Percentiles rank a stretch among this genome's conserved stretches.
These are phyloP conservation scores for Cardamine occulta DNA, from an alignment of 345 rosid species.

Conservation along the genomic window DNA sequence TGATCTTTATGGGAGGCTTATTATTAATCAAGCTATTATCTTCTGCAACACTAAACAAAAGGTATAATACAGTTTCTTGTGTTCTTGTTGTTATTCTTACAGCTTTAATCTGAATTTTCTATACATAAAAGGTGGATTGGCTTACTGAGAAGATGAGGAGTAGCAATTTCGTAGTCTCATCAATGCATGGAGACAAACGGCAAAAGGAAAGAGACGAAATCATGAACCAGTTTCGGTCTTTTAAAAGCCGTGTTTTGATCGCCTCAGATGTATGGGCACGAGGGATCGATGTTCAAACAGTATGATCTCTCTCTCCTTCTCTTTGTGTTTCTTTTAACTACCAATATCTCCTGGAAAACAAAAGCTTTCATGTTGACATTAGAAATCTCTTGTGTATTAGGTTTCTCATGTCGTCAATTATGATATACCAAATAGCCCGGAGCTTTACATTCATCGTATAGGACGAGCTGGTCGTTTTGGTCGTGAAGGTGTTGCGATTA, in stretches of 20 bases:
- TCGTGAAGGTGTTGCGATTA: slow-evolving; percentile 92
- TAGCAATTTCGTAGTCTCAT: slow-evolving; percentile 82
- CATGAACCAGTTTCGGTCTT: slow-evolving; percentile 78
- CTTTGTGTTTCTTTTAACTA: neutral
- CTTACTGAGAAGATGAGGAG: slow-evolving; percentile 93
- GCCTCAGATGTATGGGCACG: slow-evolving; percentile 99
- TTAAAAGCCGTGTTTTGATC: slow-evolving; percentile 81
- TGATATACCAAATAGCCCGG: slow-evolving; percentile 92
- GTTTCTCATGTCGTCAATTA: slow-evolving; percentile 93
- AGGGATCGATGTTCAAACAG: slow-evolving; percentile 96
- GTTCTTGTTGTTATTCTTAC: neutral
- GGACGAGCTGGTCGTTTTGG: slow-evolving; percentile 98
- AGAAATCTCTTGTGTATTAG: slow-evolving; percentile 38
- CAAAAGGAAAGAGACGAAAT: slow-evolving; percentile 96
- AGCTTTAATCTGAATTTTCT: neutral
- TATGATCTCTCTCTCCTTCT: slow-evolving; percentile 34
- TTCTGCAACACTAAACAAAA: slow-evolving; percentile 96
- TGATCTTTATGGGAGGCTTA: slow-evolving; percentile 92
- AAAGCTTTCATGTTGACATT: neutral
- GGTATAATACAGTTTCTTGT: slow-evolving; percentile 44
- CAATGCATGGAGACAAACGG: slow-evolving; percentile 99
- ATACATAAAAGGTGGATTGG: slow-evolving; percentile 87
- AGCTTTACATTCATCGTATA: slow-evolving; percentile 93
- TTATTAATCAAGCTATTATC: slow-evolving; percentile 90
- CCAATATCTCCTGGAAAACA: neutral